Base-by-base conservation (phyloP, 768 basidiomycete species). In the Agaricus sinodeliciosus region DNA sequence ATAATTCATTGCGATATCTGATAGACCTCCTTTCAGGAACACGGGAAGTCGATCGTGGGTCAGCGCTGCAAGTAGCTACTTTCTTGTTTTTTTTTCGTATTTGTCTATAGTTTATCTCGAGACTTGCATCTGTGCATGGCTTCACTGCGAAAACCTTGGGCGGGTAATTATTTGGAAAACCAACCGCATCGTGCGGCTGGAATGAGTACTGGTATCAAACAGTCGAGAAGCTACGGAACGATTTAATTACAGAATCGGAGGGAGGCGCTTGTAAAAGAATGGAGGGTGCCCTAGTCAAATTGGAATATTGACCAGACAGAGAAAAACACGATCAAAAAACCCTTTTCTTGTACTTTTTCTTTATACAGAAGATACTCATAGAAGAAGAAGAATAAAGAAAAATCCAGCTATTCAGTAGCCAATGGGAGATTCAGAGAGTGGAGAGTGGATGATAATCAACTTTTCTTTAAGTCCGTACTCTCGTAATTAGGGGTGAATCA, bases 31-130 rank as follows among this genome's bases (percentile, higher is more conserved):
- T 45, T 13, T 36, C 39, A 90, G 85, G 90, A 93, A 63, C 88
- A 90, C 60, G 91, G 90, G 43, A 85, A 81, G 60, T 73, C 81
- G 5, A 92, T 93, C 57, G 85, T 93, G 9, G 82, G 83, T 8
- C 89, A 92, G 60, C 77, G 90, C 62, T 93, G 90, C 76, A 93
- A 92, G 72, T 93, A 70, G 71, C 27, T 39, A 49, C 22, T 51
- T 37, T 48, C 44, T 31, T 44, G 44, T 25, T 8, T 25, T 35
- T 53, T 13, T 11, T 7, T 8, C 11, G 31, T 31, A 7, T 7
- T 31, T 31, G 31, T 8, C 31, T 8, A 22, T 22, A 3, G 22
- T 22, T 22, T 3, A 22, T 22, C 1, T 22, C 22, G 22, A 22
- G n/a, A n/a, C n/a, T n/a, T n/a, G n/a, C n/a, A n/a, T 22, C 22